Evolutionary conservation across 371 early-diverging fungal genomes (phyloP), one percentile per base, ranked within the genome.

Genomic region (Catenaria anguillulae): DNA sequence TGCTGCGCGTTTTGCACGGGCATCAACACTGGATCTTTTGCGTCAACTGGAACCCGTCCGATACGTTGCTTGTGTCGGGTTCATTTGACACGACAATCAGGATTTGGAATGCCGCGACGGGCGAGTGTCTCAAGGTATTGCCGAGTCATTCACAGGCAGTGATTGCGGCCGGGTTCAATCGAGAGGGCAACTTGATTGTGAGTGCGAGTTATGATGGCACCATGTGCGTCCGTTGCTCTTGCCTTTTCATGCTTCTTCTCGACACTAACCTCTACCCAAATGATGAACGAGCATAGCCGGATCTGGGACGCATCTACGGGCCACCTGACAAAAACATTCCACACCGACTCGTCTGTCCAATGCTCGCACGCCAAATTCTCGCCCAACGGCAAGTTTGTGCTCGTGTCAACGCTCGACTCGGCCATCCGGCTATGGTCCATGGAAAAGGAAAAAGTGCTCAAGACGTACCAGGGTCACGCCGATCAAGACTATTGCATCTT

Each of bases 221-320:
- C 52, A 50, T 50, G 52, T 50, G 17, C 52, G 52, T 43, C 3
- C 3, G 19, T 23, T 10, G 12, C 45, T 43, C 45, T 8, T 13
- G 37, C 33, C 42, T 56, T 13, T 43, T 55, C 35, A 0, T 60
- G 21, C 45, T 3, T 4, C 21, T 17, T 17, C 45, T 10, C 21
- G 45, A 43, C 45, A 19, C 2, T 19, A 2, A 17, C 12, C 8
- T 3, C 4, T 8, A 43, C 45, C 21, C 19, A 8, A 43, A 34
- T 40, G 56, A 36, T 29, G 42, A 29, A 61, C 33, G 21, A 23
- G 64, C 71, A 92, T 50, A 90, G 95, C 88, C 93, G 97, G 48
- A 90, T 97, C 63, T 97, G 97, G 96, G 97, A 97, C 71, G 88
- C 90, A 23, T 82, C 86, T 33, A 88, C 93, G 26, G 96, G 96